These are phyloP conservation scores for Shiraia sp. DNA, from an alignment of 2,329 filamentous ascomycete species.

Conservation along the genomic window DNA sequence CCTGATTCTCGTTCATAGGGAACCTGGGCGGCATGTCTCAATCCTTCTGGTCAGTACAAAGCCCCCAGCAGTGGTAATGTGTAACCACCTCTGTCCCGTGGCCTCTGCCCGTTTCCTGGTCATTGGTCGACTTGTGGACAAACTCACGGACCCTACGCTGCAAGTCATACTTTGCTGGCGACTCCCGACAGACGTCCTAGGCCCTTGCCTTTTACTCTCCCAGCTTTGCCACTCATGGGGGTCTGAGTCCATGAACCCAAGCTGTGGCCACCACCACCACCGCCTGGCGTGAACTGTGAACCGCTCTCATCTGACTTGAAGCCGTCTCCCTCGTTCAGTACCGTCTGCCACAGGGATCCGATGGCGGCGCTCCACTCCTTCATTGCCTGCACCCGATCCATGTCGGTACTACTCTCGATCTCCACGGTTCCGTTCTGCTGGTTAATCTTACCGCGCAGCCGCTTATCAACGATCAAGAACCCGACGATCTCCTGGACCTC, in stretches of 20 bases:
- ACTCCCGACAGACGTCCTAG: constrained; percentile 41
- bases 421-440: constrained; percentile 83
- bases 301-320: constrained; percentile 57
- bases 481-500: constrained; percentile 97
- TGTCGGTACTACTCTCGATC: constrained; percentile 74
- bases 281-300: constrained; percentile 41
- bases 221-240: constrained; percentile 34
- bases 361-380: constrained; percentile 73
- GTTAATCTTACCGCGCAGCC: constrained; percentile 85
- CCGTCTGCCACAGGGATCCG: constrained; percentile 67
- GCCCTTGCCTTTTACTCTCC: constrained; percentile 45
- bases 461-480: constrained; percentile 88
- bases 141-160: constrained; percentile 36
- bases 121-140: constrained; percentile 35
- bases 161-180: constrained; percentile 47
- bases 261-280: constrained; percentile 28
- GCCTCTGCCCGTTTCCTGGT: constrained; percentile 33
- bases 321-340: constrained; percentile 79
- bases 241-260: constrained; percentile 30
- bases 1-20: constrained; percentile 22
- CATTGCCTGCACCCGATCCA: constrained; percentile 73
- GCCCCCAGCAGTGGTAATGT: constrained; percentile 39
- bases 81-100: constrained; percentile 33
- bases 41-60: constrained; percentile 30
- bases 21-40: constrained; percentile 41